Base-by-base conservation (phyloP, 192 early-diverging fungal species). In the Fimicolochytrium jonesii region DNA sequence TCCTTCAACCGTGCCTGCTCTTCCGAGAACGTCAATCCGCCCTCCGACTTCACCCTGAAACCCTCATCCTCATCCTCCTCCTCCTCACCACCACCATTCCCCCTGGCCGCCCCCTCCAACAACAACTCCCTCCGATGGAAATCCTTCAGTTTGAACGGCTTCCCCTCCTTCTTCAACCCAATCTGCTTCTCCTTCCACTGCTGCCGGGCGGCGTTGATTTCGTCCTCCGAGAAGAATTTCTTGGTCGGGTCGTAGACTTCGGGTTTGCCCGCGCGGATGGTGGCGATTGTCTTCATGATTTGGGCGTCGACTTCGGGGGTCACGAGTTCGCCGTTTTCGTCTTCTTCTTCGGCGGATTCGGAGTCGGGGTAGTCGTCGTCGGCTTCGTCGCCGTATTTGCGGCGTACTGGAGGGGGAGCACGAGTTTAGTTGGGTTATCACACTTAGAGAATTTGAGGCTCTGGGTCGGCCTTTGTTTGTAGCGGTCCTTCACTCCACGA, bases 281-380 rank as follows among this genome's bases (percentile, higher is more conserved):
- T 74, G 0, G 83, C 83, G 58, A 97, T 90, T 1, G 95, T 94
- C 55, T 88, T 88, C 82, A 98, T 82, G 54, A 98, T 97, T 71
- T 95, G 90, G 6, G 85, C 88, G 58, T 98, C 94, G 7, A 97
- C 68, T 29, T 88, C 91, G 5, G 93, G 91, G 4, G 94, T 94
- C 7, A 93, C 75, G 22, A 97, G 77, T 56, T 74, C 74, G 6
- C 76, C 76, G 47, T 63, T 42, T 43, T 78, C 78, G 56, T 80
- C 78, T 41, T 80, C 78, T 25, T 84, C 87, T 32, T 88, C 88
- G 28, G 84, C 84, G 20, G 81, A 85, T 37, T 82, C 81, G 32
- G 74, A 80, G 1, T 82, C 80, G 17, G 77, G 76, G 26, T 72
- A 76, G 2, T 73, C 76, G 49, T 83, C 74, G n/a, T 71, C 65